Base-by-base conservation (phyloP, 2,329 filamentous ascomycete genomes). In the Fusarium newnesense region DNA sequence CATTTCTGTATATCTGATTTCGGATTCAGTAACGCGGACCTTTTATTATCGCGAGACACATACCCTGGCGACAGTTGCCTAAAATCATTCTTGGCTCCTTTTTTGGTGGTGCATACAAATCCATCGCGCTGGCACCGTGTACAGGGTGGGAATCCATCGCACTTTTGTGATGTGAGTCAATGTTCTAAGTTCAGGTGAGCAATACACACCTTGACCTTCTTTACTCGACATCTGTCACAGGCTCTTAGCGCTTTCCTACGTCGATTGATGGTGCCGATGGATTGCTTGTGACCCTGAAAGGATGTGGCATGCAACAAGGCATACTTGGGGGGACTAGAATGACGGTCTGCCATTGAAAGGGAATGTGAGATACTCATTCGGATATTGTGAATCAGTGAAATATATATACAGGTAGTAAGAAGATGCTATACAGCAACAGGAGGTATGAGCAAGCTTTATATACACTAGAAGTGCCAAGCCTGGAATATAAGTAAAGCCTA, bases 381-480 rank as follows among this genome's bases (percentile, higher is more conserved):
- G 11, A 16, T 47, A 47, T 11, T 11, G 13, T 30, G 19, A 21
- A 4, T 43, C n/a, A 7, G 6, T 43, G 9, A 18, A 3, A 18
- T 8, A 9, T n/a, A 7, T n/a, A n/a, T 42, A n/a, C 8, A n/a
- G 9, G 10, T 4, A 43, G 13, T 16, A 11, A 18, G 4, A 10
- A 13, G 18, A 24, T 21, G 4, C 26, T 4, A 13, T 15, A 21
- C 7, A 16, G 16, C 9, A 18, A 12, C 10, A 26, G 2, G 9
- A 28, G 12, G 2, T 21, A 4, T 30, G 8, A 21, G 19, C 9
- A 30, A 26, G 13, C 2, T 8, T 47, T 2, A n/a, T 16, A 32
- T 4, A 3, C 3, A 9, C 4, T 8, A 3, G 1, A 13, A 30
- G 10, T 9, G 15, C 0, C 16, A 16, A 8, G 2, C 26, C 11